phyloP scores from a whole-genome alignment of 768 basidiomycete genomes.

The Mycena polygramma region DNA sequence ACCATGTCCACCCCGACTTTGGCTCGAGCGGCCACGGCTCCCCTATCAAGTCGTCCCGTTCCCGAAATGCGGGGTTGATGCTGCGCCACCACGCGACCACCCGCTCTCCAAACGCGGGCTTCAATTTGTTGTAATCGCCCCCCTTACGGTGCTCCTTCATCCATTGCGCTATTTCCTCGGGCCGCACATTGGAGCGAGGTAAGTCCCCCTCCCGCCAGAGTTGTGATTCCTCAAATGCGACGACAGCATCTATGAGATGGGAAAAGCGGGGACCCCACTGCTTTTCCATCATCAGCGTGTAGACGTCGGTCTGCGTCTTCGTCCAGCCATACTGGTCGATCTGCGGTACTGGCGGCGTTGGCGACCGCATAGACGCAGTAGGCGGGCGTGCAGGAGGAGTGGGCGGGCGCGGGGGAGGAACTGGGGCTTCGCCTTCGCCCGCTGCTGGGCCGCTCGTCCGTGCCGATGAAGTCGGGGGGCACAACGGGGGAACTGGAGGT shows the following conservation, averaged over 20 bases:
- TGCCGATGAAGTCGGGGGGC: too few relatives aligned
- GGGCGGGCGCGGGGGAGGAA: too few relatives aligned
- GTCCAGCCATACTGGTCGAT: neutral
- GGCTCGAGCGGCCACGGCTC: neutral
- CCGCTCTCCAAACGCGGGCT: neutral
- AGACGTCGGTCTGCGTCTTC: neutral
- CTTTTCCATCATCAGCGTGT: neutral
- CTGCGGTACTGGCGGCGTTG: neutral
- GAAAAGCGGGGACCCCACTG: conserved; percentile 5
- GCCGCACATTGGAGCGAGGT: neutral
- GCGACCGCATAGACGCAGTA: neutral
- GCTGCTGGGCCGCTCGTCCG: too few relatives aligned
- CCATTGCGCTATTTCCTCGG: conserved; percentile 6
- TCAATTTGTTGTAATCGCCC: neutral
- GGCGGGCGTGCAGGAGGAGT: too few relatives aligned
- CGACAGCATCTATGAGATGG: neutral
- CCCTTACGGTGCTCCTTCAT: conserved; percentile 17
- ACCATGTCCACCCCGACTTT: neutral
- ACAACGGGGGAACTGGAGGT: too few relatives aligned
- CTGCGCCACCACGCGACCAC: conserved; percentile 18
- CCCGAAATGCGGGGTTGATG: neutral
- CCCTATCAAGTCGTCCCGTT: neutral
- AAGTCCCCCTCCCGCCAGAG: neutral
- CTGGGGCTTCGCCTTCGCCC: too few relatives aligned
- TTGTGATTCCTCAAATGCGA: conserved; percentile 3